Evolutionary conservation across 345 rosid genomes (phyloP).

Genomic region (Murraya paniculata): DNA sequence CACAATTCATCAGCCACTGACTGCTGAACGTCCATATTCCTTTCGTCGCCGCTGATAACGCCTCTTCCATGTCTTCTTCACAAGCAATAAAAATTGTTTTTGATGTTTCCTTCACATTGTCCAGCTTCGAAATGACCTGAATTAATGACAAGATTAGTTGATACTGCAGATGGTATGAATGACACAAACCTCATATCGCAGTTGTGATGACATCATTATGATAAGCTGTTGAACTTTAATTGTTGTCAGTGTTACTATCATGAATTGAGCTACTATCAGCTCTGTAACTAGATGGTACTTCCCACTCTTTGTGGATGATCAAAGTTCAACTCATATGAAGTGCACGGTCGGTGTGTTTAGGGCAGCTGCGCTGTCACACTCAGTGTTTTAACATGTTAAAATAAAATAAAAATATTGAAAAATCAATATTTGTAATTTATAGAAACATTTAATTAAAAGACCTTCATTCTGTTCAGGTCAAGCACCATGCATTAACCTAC

Average conservation of each 20-base stretch:
- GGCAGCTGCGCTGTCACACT: too few species aligned
- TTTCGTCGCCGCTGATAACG: slow-evolving; percentile 49
- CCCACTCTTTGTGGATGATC: neutral
- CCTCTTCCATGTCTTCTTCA: slow-evolving; percentile 73
- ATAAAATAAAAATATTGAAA: neutral
- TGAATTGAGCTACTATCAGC: neutral
- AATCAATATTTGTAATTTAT: neutral
- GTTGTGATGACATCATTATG: neutral
- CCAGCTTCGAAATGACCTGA: slow-evolving; percentile 41
- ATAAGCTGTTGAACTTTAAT: neutral
- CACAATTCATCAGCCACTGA: slow-evolving; percentile 73
- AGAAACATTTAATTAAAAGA: neutral
- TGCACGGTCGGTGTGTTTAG: neutral
- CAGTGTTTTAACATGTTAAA: neutral
- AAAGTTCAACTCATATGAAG: neutral
- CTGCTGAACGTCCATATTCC: slow-evolving; percentile 60
- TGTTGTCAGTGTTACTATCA: neutral
- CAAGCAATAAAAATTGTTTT: slow-evolving; percentile 53
- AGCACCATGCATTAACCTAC: neutral
- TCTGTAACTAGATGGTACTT: neutral
- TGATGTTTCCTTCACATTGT: slow-evolving; percentile 35
- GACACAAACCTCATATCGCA: neutral
- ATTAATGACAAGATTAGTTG: neutral
- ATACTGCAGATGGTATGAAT: neutral
- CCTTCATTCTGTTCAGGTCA: neutral